Percentiles rank a stretch among this genome's conserved stretches.
phyloP scores from a whole-genome alignment of 1,284 basidiomycete genomes.

The Austroboletus sp. region DNA sequence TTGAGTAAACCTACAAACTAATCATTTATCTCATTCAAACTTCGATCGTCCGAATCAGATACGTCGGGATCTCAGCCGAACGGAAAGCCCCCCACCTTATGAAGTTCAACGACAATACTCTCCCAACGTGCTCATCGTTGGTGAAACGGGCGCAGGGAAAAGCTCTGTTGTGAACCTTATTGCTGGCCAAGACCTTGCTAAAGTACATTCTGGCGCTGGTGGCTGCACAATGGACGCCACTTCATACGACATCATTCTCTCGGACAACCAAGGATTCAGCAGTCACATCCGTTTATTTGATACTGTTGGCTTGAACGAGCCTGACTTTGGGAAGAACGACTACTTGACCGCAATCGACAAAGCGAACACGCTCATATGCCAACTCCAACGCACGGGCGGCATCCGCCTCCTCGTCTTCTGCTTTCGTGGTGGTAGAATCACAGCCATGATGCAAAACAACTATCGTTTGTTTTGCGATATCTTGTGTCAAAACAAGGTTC shows the following conservation, averaged over 20 bases:
- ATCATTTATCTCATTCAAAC: slow-evolving; percentile 1
- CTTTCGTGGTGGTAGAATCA: slow-evolving; percentile 25
- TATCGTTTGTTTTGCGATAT: slow-evolving; percentile 24
- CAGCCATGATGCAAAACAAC: slow-evolving; percentile 16
- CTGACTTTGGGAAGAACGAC: slow-evolving; percentile 11
- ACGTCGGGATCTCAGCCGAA: slow-evolving; percentile 3
- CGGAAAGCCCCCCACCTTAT: slow-evolving; percentile 5
- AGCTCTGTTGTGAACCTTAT: slow-evolving; percentile 26
- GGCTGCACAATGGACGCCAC: slow-evolving; percentile 16
- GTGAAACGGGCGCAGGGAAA: slow-evolving; percentile 24
- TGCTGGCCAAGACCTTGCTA: slow-evolving; percentile 15
- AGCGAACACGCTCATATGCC: slow-evolving; percentile 16
- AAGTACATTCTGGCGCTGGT: slow-evolving; percentile 9
- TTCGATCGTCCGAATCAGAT: slow-evolving; percentile 8
- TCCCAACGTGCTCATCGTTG: slow-evolving; percentile 23
- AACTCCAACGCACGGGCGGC: slow-evolving; percentile 23
- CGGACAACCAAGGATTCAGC: slow-evolving; percentile 1
- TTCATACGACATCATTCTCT: slow-evolving; percentile 18
- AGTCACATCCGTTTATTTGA: slow-evolving; percentile 20
- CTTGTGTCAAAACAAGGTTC: slow-evolving; percentile 23
- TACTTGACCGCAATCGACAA: slow-evolving; percentile 20
- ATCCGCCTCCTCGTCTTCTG: slow-evolving; percentile 26
- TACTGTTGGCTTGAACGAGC: slow-evolving; percentile 22
- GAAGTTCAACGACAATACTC: slow-evolving; percentile 2
- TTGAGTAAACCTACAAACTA: background rate